A percentile compares a stretch with the other conserved stretches of the same genome.
Evolutionary conservation across 768 basidiomycete genomes (phyloP).

Genomic region (Xanthoconium purpureum): DNA sequence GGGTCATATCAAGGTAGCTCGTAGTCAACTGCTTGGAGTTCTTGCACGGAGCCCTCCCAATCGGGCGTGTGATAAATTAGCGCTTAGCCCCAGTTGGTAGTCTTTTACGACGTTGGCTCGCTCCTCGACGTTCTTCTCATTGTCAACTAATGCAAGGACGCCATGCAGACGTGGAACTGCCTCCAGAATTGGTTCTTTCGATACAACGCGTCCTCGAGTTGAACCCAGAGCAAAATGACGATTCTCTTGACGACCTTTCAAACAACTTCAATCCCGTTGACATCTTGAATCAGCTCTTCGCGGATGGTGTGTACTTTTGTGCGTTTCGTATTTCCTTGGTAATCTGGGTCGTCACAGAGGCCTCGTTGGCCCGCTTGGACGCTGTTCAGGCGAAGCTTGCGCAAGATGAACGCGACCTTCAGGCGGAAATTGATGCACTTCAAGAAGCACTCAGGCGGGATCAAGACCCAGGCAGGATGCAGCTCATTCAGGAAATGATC

Average conservation of each 20-base stretch:
- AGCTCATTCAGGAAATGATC: conserved; percentile 92
- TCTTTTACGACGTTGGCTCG: not conserved
- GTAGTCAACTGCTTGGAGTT: not conserved
- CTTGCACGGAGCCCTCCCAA: conserved; percentile 10
- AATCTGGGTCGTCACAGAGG: conserved; percentile 47
- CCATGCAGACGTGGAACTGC: conserved; percentile 45
- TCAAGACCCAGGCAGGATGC: conserved; percentile 88
- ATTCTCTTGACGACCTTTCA: conserved; percentile 58
- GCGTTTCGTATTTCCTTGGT: not conserved
- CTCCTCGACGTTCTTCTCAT: not conserved
- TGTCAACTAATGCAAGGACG: conserved; percentile 20
- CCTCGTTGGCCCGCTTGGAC: conserved; percentile 68
- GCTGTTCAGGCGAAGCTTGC: conserved; percentile 65
- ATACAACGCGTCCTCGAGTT: conserved; percentile 70
- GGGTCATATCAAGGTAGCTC: not conserved
- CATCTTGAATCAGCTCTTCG: conserved; percentile 63
- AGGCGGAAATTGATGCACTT: conserved; percentile 67
- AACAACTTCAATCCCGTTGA: conserved; percentile 55
- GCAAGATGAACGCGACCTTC: conserved; percentile 66
- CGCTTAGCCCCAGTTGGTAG: not conserved
- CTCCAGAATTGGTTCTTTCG: conserved; percentile 63
- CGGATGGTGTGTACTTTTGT: conserved; percentile 58
- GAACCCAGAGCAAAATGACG: conserved; percentile 40
- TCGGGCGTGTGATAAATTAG: not conserved
- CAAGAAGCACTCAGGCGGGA: conserved; percentile 65